Evolutionary conservation across 2,329 filamentous ascomycete species (phyloP), one percentile per base, ranked within the genome.

Genomic region (Chalaropsis ovoidea): DNA sequence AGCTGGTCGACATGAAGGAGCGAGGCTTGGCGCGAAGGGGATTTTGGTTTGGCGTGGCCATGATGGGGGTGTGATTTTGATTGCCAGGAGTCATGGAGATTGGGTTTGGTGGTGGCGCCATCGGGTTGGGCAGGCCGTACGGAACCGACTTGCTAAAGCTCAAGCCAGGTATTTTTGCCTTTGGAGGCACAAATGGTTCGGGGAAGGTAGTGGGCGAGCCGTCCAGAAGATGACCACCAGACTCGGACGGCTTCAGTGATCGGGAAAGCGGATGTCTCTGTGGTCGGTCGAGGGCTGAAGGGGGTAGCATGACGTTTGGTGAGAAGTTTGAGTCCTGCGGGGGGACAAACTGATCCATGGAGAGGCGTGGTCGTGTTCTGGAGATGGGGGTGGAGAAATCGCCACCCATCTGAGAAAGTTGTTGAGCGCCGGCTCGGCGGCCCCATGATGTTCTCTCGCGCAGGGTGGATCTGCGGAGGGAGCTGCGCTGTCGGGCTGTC

Each of bases 1-100:
- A 79, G 1, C 93, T 92, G 0, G 94, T 97, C 0, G 94, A 97
- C 80, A 90, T 91, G 76, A 96, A 96, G n/a, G 65, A 60, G 8
- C 67, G 64, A 15, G 65, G 56, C 39, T 61, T 60, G 3, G 65
- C 49, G 8, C 63, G 67, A 41, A 68, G 24, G 24, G 65, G 61
- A 58, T 61, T 68, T 39, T 66, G 64, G n/a, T 62, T 60, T 24
- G 64, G 64, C 22, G 67, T 65, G 35, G 64, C 49, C 39, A 68
- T 22, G 45, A 61, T 61, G 2, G 41, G 24, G 1, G 52, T 58
- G n/a, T 31, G 63, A 49, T 7, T 68, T 10, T 65, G 60, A 49
- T 27, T 58, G n/a, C 64, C 61, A 13, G 74, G 75, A n/a, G 74
- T 67, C 63, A 79, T 76, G 66, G 74, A 77, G 6, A 77, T 78